Conservation (phyloP, 768 basidiomycete species). For the Phylloporus sp. region DNA sequence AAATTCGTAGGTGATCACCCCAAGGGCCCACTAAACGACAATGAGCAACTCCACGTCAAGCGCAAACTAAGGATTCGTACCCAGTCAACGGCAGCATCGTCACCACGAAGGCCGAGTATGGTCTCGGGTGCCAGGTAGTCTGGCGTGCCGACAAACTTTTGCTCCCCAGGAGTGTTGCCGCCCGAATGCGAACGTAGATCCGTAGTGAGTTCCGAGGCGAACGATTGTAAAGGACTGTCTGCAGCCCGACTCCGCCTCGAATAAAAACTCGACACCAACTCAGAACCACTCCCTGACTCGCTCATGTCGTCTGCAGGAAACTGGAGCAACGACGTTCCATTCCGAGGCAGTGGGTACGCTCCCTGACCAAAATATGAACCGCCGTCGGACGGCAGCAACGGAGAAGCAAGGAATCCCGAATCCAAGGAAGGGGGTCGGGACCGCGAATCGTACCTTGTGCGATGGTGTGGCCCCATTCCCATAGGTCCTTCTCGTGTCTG, state of each 20-base stretch:
- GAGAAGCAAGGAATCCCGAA: slow-evolving; percentile 74
- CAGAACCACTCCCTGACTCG: slow-evolving; percentile 83
- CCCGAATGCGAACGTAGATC: slow-evolving; percentile 69
- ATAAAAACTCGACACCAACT: slow-evolving; percentile 58
- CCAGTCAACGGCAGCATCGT: slow-evolving; percentile 97
- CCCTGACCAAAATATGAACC: slow-evolving; percentile 81
- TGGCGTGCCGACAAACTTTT: slow-evolving; percentile 95
- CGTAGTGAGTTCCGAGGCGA: slow-evolving; percentile 79
- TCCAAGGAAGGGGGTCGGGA: slow-evolving; percentile 82
- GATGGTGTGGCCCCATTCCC: slow-evolving; percentile 43
- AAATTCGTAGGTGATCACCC: slow-evolving; percentile 98
- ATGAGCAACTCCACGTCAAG: slow-evolving; percentile 10
- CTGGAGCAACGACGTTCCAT: slow-evolving; percentile 62
- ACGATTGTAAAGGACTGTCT: slow-evolving; percentile 82
- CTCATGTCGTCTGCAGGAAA: slow-evolving; percentile 72
- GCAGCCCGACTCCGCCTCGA: slow-evolving; percentile 45
- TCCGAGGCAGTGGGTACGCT: slow-evolving; percentile 52
- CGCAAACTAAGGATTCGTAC: slow-evolving; percentile 41
- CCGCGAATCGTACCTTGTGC: slow-evolving; percentile 57
- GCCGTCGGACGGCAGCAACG: slow-evolving; percentile 61
- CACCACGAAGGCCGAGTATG: slow-evolving; percentile 90
- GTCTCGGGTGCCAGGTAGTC: slow-evolving; percentile 97
- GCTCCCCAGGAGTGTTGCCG: slow-evolving; percentile 68
- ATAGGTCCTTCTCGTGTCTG: slow-evolving; percentile 71
- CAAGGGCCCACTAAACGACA: slow-evolving; percentile 84